These are phyloP conservation scores for Coemansia sp. DNA, from an alignment of 192 early-diverging fungal genomes.

Conservation along the genomic window DNA sequence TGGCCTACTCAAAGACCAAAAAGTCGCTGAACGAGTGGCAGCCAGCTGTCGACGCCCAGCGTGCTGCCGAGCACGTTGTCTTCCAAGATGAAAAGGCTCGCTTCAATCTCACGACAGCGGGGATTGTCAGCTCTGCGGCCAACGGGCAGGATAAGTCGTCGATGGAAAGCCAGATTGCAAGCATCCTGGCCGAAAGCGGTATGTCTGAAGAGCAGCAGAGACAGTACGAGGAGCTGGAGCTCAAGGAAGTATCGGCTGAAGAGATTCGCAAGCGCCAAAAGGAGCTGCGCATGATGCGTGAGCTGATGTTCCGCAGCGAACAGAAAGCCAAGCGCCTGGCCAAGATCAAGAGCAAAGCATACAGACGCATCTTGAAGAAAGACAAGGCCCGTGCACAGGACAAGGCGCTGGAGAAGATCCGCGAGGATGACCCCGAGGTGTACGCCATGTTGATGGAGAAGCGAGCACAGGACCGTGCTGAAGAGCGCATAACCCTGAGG, in stretches of 20 bases:
- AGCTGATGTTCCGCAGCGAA: conserved; percentile 91
- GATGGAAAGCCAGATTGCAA: conserved; percentile 77
- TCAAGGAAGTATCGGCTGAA: conserved; percentile 78
- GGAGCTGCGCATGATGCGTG: conserved; percentile 87
- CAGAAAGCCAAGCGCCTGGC: conserved; percentile 84
- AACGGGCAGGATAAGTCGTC: conserved; percentile 50
- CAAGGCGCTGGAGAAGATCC: conserved; percentile 60
- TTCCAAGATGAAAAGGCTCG: conserved; percentile 49
- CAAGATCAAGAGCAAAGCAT: conserved; percentile 98
- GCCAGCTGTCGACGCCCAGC: conserved; percentile 73
- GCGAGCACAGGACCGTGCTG: conserved; percentile 57
- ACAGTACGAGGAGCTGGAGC: conserved; percentile 80
- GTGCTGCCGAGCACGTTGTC: conserved; percentile 76
- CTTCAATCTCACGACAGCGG: conserved; percentile 3
- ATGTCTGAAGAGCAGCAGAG: conserved; percentile 74
- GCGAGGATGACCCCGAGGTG: conserved; percentile 67
- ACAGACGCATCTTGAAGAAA: conserved; percentile 82
- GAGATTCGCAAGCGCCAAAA: conserved; percentile 71
- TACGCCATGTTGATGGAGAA: conserved; percentile 40
- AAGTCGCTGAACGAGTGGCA: conserved; percentile 84
- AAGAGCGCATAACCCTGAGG: conserved; percentile 88
- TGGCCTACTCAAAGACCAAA: conserved; percentile 79
- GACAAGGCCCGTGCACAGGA: conserved; percentile 63
- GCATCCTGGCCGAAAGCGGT: conserved; percentile 64
- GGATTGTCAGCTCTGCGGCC: conserved; percentile 9